Conservation (phyloP, 192 early-diverging fungal species). For the Coemansia aciculifera region DNA sequence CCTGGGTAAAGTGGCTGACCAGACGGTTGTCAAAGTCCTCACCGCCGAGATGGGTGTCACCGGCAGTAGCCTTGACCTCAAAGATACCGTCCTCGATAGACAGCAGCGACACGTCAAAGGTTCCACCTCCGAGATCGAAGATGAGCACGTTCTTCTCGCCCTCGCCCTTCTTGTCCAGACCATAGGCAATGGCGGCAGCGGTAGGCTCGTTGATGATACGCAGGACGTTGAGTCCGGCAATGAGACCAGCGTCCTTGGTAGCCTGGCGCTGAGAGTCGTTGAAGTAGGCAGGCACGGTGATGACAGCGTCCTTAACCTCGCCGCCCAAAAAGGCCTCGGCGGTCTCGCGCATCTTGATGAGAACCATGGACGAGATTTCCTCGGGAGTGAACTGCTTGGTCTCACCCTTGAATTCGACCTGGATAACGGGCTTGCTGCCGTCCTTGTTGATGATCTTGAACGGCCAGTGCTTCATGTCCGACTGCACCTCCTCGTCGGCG, state of each 20-base stretch:
- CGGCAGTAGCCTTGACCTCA: conserved; percentile 97
- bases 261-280: conserved; percentile 99
- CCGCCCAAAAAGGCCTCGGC: conserved; percentile 89
- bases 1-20: conserved; percentile 89
- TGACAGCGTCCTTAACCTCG: conserved; percentile 83
- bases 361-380: conserved; percentile 97
- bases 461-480: conserved; percentile 99
- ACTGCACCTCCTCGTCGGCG: conserved; percentile 89
- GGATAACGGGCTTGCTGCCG: conserved; percentile 79
- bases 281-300: conserved; percentile 98
- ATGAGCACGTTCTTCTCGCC: conserved; percentile 94
- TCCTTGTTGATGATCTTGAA: conserved; percentile 93
- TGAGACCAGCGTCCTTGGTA: conserved; percentile 98
- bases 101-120: conserved; percentile 96
- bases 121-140: conserved; percentile 98
- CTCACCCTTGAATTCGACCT: conserved; percentile 96
- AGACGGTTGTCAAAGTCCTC: conserved; percentile 99
- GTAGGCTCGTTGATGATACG: conserved; percentile 99
- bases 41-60: conserved; percentile 98
- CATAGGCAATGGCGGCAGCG: conserved; percentile 98
- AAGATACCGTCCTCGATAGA: conserved; percentile 98
- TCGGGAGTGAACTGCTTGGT: conserved; percentile 94
- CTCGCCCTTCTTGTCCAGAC: conserved; percentile 91
- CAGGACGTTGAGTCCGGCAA: conserved; percentile 94
- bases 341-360: conserved; percentile 98